Evolutionary conservation across 1,284 basidiomycete species (phyloP), one percentile per base, ranked within the genome.

Genomic region (Cutaneotrichosporon sp.): DNA sequence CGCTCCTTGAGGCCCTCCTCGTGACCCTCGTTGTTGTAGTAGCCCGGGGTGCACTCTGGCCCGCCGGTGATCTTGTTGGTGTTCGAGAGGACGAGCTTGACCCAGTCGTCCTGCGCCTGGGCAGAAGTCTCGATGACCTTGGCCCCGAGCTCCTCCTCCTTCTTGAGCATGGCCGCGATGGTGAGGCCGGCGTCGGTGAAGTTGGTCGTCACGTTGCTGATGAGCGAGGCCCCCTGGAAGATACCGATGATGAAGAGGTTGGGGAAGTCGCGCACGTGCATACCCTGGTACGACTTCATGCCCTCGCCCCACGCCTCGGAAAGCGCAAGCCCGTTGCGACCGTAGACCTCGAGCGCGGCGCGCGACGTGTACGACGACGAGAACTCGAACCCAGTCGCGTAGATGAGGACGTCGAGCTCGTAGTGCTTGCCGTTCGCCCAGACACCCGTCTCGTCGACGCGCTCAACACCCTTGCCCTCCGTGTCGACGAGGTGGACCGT

Each of bases 401-500:
- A 65, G n/a, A 65, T 36, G 20, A 65, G 29, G 3, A 59, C 49
- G 45, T 65, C 63, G 45, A 65, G 33, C 13, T 25, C 24, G 57
- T 65, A 62, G 43, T 65, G 52, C 45, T 56, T 25, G 10, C 60
- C 63, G 45, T 51, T 54, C 16, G 50, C 60, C 49, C 51, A 52
- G 13, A 62, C 42, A 27, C 63, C 63, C 7, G 46, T 62, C 54
- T 59, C 59, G 34, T 54, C 53, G 18, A 65, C 45, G 1, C 50
- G 42, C 38, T 56, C 54, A 10, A 65, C 55, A 14, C 60, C 60
- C 54, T 59, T 22, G 29, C 60, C 60, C 45, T 65, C 58, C 33
- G 60, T 65, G 52, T 65, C 64, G 18, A 65, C 55, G 16, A 65
- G 55, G n/a, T 54, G 50, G 6, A 65, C 64, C 46, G 38, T 65